Percentiles rank a stretch among this genome's conserved stretches.
phyloP scores from a whole-genome alignment of 2,329 filamentous ascomycete species.

The Achaetomium macrosporum region DNA sequence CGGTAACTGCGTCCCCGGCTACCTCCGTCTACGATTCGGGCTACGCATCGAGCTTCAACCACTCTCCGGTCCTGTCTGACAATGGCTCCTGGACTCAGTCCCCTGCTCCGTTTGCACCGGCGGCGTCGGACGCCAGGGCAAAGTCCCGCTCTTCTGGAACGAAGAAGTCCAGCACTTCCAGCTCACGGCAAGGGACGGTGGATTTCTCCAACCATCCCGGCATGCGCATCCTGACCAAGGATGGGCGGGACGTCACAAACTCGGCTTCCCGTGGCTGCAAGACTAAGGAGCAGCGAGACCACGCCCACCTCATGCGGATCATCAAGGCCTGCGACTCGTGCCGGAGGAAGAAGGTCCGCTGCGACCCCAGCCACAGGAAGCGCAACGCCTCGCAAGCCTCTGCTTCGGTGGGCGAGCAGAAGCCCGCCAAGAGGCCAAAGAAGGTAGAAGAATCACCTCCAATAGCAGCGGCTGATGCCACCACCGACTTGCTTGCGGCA shows the following conservation, averaged over 20 bases:
- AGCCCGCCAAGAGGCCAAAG: constrained; percentile 40
- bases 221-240: constrained; percentile 62
- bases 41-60: constrained; percentile 42
- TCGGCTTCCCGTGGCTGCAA: constrained; percentile 57
- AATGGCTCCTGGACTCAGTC: constrained; percentile 41
- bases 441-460: constrained; percentile 20
- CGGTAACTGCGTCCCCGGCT: constrained; percentile 40
- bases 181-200: constrained; percentile 30
- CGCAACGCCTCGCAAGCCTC: constrained; percentile 32
- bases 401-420: constrained; percentile 28
- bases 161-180: constrained; percentile 25
- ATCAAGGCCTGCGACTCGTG: constrained; percentile 62
- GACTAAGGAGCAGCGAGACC: constrained; percentile 62
- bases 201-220: constrained; percentile 53
- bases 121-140: constrained; percentile 27
- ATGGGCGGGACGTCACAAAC: constrained; percentile 58
- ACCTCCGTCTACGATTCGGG: constrained; percentile 42
- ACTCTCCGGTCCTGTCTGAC: constrained; percentile 45
- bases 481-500: constrained; percentile 20
- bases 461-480: constrained; percentile 13
- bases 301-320: constrained; percentile 60
- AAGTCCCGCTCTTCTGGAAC: constrained; percentile 19
- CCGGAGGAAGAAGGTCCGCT: constrained; percentile 57
- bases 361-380: constrained; percentile 55
- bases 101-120: constrained; percentile 25